phyloP scores from a whole-genome alignment of 352 stramenopile species.

The Thalassiosira livingstoniorum region DNA sequence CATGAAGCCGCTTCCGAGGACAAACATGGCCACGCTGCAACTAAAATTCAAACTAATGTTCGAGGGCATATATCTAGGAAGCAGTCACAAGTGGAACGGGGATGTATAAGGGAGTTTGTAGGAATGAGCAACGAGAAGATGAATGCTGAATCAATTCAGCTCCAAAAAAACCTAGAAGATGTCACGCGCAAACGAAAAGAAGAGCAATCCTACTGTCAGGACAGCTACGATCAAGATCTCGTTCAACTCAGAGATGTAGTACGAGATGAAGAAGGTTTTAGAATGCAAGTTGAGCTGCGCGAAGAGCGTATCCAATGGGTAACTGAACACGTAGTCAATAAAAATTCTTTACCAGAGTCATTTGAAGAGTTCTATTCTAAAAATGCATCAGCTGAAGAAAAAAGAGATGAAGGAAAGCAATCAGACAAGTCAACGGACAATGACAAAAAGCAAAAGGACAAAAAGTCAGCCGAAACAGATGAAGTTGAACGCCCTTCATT shows the following conservation, averaged over 20 bases:
- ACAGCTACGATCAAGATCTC: conserved; percentile 91
- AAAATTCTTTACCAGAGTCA: conserved; percentile 88
- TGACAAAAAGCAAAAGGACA: conserved; percentile 74
- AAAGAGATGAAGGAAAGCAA: conserved; percentile 60
- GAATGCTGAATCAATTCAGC: conserved; percentile 27
- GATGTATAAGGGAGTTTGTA: conserved; percentile 89
- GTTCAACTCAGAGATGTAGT: conserved; percentile 87
- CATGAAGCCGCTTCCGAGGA: background rate
- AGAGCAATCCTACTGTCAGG: conserved; percentile 91
- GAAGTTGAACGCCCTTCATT: conserved; percentile 86
- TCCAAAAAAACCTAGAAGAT: conserved; percentile 88
- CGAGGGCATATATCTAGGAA: conserved; percentile 87
- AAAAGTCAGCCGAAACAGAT: conserved; percentile 21
- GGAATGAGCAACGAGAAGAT: conserved; percentile 89
- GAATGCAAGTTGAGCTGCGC: conserved; percentile 92
- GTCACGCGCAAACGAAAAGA: conserved; percentile 89
- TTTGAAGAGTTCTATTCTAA: conserved; percentile 89
- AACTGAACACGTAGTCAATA: conserved; percentile 89
- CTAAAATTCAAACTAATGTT: conserved; percentile 91
- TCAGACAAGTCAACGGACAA: background rate
- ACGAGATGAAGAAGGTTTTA: conserved; percentile 89
- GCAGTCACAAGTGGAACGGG: conserved; percentile 86
- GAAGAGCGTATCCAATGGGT: conserved; percentile 93
- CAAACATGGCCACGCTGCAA: conserved; percentile 80
- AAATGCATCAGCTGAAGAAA: conserved; percentile 73